These are phyloP conservation scores for Eucalyptus brandiana DNA, from an alignment of 345 rosid genomes.

Conservation along the genomic window DNA sequence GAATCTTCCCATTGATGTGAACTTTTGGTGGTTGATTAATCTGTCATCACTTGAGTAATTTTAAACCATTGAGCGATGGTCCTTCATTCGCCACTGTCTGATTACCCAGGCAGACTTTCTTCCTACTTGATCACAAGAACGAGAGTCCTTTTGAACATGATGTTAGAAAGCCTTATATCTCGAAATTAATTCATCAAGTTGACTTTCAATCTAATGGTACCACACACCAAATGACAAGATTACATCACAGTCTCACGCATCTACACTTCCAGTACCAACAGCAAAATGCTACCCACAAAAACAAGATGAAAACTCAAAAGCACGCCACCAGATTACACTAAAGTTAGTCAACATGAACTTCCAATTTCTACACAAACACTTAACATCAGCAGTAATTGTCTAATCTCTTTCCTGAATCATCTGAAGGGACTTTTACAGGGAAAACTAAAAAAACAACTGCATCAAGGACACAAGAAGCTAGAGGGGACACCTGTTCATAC, in stretches of 20 bases:
- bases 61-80: too few species aligned
- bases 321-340: background rate
- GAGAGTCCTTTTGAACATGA: background rate
- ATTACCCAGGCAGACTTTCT: too few species aligned
- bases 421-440: background rate
- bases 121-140: background rate
- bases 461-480: too few species aligned
- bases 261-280: background rate
- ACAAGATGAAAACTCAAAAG: background rate
- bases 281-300: background rate
- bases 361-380: background rate
- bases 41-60: too few species aligned
- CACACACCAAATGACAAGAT: background rate
- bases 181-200: background rate
- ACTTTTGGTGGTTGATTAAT: too few species aligned
- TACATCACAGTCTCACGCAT: background rate
- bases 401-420: background rate
- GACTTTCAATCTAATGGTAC: background rate
- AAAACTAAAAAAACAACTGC: too few species aligned
- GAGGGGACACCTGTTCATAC: too few species aligned
- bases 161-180: background rate
- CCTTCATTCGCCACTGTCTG: too few species aligned
- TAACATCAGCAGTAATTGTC: background rate
- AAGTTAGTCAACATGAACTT: background rate
- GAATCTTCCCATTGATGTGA: too few species aligned